phyloP scores from a whole-genome alignment of 371 early-diverging fungal species.

The Apophysomyces sp. region DNA sequence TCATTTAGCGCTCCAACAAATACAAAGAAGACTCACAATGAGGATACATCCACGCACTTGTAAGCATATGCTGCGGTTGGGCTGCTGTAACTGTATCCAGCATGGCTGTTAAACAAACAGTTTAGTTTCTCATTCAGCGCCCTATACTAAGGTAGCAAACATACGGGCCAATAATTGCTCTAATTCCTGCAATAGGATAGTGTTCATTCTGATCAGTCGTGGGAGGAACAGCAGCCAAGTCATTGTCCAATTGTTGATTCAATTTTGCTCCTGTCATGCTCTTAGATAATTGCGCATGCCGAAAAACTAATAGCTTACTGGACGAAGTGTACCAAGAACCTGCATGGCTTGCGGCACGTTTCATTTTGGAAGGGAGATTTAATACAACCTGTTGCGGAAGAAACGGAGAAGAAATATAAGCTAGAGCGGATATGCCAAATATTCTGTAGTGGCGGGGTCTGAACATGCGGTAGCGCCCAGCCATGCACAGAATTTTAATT shows the following conservation, averaged over 20 bases:
- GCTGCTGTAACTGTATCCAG: slow-evolving; percentile 89
- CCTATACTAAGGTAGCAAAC: slow-evolving; percentile 8
- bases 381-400: not conserved
- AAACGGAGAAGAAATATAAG: too few relatives aligned
- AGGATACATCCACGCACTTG: slow-evolving; percentile 59
- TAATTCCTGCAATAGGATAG: slow-evolving; percentile 53
- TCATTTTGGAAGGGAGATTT: slow-evolving; percentile 12
- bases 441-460: too few relatives aligned
- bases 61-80: slow-evolving; percentile 90
- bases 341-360: slow-evolving; percentile 71
- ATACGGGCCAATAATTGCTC: slow-evolving; percentile 88
- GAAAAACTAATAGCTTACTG: slow-evolving; percentile 28
- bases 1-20: too few relatives aligned
- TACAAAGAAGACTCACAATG: slow-evolving; percentile 45
- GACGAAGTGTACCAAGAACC: slow-evolving; percentile 78
- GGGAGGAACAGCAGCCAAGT: slow-evolving; percentile 50
- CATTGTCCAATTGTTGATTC: slow-evolving; percentile 48
- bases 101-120: slow-evolving; percentile 62
- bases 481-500: too few relatives aligned
- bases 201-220: slow-evolving; percentile 29
- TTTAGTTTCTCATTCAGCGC: not conserved
- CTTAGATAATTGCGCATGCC: slow-evolving; percentile 1
- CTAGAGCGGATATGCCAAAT: too few relatives aligned
- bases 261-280: slow-evolving; percentile 4
- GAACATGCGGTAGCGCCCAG: too few relatives aligned